phyloP scores from a whole-genome alignment of 208 protist genomes.

The Trypanosoma platydactyli region DNA sequence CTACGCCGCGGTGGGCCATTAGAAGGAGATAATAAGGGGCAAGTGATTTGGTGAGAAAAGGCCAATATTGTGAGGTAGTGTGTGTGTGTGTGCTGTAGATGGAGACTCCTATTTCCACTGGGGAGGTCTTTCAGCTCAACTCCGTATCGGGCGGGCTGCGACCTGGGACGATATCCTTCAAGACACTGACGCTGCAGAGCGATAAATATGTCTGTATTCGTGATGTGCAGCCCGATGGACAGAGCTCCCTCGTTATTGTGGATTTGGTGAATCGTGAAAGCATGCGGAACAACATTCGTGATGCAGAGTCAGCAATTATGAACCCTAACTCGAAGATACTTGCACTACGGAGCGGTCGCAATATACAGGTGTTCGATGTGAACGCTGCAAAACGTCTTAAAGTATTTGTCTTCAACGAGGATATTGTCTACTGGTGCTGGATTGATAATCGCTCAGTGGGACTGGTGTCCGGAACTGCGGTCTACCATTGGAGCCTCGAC shows the following conservation, averaged over 20 bases:
- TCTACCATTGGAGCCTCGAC: slow-evolving; percentile 98
- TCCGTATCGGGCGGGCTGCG: slow-evolving; percentile 90
- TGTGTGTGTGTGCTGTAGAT: slow-evolving; percentile 27
- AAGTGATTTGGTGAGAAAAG: too few species aligned
- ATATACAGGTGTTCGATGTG: slow-evolving; percentile 99
- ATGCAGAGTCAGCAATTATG: slow-evolving; percentile 98
- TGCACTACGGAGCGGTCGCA: slow-evolving; percentile 94
- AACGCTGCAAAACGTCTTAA: slow-evolving; percentile 97
- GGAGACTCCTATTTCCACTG: slow-evolving; percentile 48
- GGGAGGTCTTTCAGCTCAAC: slow-evolving; percentile 88
- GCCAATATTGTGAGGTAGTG: background rate
- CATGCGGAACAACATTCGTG: slow-evolving; percentile 95
- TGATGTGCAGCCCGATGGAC: slow-evolving; percentile 88
- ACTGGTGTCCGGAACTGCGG: slow-evolving; percentile 94
- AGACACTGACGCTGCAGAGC: slow-evolving; percentile 97
- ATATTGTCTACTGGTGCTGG: slow-evolving; percentile 98
- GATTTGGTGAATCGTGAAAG: slow-evolving; percentile 96
- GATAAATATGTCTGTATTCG: slow-evolving; percentile 98
- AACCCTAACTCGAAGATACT: slow-evolving; percentile 97
- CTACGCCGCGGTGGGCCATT: too few species aligned
- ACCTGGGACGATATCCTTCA: slow-evolving; percentile 93
- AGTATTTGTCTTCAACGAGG: slow-evolving; percentile 91
- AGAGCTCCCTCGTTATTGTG: slow-evolving; percentile 88
- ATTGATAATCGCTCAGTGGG: slow-evolving; percentile 94
- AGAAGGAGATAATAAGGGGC: too few species aligned